Percentiles rank a stretch among this genome's conserved stretches.
Conservation (phyloP, 306 rosid genomes). For the Arachis hypogaea region DNA sequence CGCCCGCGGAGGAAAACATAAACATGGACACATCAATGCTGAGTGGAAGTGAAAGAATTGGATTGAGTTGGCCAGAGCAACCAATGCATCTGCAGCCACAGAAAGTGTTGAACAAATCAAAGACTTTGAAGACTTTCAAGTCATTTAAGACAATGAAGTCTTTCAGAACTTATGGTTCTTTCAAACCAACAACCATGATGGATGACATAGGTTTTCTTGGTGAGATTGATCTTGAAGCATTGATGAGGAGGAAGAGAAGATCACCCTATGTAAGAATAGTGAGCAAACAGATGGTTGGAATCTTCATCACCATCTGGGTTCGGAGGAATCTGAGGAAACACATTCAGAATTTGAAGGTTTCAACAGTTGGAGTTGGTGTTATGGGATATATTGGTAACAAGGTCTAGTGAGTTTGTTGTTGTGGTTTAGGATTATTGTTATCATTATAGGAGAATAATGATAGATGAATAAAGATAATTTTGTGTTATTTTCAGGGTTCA, state of each 20-base stretch:
- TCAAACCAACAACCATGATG: conserved; percentile 48
- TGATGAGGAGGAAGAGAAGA: conserved; percentile 77
- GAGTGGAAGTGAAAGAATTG: conserved; percentile 82
- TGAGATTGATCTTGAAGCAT: conserved; percentile 79
- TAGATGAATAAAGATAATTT: neutral
- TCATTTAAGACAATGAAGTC: conserved; percentile 67
- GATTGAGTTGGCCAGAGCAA: conserved; percentile 93
- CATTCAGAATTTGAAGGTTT: conserved; percentile 85
- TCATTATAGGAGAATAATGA: neutral
- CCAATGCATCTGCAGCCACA: conserved; percentile 68
- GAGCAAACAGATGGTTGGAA: conserved; percentile 96
- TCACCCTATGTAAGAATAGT: conserved; percentile 80
- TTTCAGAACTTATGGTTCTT: conserved; percentile 53
- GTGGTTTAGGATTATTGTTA: neutral
- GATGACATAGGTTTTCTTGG: conserved; percentile 62
- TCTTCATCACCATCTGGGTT: conserved; percentile 88
- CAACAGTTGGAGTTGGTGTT: conserved; percentile 95
- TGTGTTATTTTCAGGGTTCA: conserved; percentile 68
- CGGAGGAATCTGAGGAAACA: conserved; percentile 86
- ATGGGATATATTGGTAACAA: conserved; percentile 99
- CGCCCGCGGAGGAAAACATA: conserved; percentile 6
- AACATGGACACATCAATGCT: conserved; percentile 53
- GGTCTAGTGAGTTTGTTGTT: conserved; percentile 43
- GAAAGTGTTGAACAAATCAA: conserved; percentile 54
- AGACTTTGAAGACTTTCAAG: conserved; percentile 54